Conservation (phyloP, 2,329 filamentous ascomycete genomes). For the Conoideocrella luteorostrata region DNA sequence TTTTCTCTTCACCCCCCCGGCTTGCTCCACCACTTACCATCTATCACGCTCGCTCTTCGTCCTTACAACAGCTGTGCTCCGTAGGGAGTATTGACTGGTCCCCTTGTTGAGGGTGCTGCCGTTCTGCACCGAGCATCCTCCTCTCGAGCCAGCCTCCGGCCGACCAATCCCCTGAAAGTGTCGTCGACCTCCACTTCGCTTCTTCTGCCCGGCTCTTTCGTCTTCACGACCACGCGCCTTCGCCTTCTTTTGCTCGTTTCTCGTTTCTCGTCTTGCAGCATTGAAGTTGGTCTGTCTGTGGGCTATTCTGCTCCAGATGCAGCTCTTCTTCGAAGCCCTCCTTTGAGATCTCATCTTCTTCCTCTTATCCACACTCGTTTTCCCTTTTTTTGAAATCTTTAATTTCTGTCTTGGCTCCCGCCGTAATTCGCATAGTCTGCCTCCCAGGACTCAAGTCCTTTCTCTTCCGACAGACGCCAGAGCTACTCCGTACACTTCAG, state of each 20-base stretch:
- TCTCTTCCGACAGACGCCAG: too few relatives aligned
- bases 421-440: slow-evolving; percentile 7
- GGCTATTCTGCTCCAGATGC: slow-evolving; percentile 22
- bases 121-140: background rate
- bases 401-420: slow-evolving; percentile 24
- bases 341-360: slow-evolving; percentile 19
- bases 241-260: slow-evolving; percentile 11
- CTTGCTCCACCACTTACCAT: slow-evolving; percentile 3
- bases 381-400: slow-evolving; percentile 26
- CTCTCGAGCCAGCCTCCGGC: slow-evolving; percentile 7
- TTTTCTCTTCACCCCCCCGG: background rate
- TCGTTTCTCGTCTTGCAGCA: slow-evolving; percentile 18
- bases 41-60: background rate
- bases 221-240: slow-evolving; percentile 6
- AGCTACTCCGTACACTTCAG: too few relatives aligned
- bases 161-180: slow-evolving; percentile 10
- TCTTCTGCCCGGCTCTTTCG: slow-evolving; percentile 11
- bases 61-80: background rate
- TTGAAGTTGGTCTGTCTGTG: slow-evolving; percentile 19
- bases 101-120: too few relatives aligned
- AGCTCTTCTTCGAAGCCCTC: slow-evolving; percentile 18
- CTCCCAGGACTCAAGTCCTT: too few relatives aligned
- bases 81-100: too few relatives aligned
- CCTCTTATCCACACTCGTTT: slow-evolving; percentile 27
- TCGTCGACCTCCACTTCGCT: slow-evolving; percentile 12